These are phyloP conservation scores for Solanum hybrid DNA, from an alignment of 305 asterid species.

Conservation along the genomic window DNA sequence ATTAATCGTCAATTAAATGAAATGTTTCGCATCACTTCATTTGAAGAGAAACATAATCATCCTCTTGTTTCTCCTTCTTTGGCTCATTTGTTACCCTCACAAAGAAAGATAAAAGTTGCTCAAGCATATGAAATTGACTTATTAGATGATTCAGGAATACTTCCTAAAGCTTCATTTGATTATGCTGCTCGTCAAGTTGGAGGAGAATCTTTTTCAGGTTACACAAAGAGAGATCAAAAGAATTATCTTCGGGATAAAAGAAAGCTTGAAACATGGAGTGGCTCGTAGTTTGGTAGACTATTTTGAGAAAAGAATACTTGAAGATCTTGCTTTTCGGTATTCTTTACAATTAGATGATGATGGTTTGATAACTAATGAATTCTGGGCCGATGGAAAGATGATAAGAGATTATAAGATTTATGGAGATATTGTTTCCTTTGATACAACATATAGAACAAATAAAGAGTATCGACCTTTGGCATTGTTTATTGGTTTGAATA, in stretches of 20 bases:
- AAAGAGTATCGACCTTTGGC: too few relatives aligned
- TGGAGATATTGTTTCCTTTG: too few relatives aligned
- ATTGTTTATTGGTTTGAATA: too few relatives aligned
- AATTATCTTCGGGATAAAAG: too few relatives aligned
- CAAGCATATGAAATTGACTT: not conserved
- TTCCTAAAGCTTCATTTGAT: not conserved
- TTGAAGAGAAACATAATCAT: not conserved
- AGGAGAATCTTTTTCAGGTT: not conserved
- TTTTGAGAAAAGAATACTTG: not conserved
- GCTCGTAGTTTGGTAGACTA: too few relatives aligned
- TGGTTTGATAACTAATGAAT: too few relatives aligned
- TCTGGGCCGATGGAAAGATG: too few relatives aligned
- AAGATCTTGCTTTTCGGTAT: not conserved
- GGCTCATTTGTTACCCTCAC: not conserved
- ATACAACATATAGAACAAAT: too few relatives aligned
- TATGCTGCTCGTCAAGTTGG: not conserved
- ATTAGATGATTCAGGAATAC: not conserved
- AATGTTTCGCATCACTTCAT: not conserved
- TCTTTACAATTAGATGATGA: not conserved
- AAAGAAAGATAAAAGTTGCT: not conserved
- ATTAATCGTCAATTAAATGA: not conserved
- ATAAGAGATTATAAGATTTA: too few relatives aligned
- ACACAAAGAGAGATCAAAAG: too few relatives aligned
- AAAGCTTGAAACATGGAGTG: too few relatives aligned
- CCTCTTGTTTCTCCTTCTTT: not conserved